Base-by-base conservation (phyloP, 73 alveolate species). In the Diophrys appendiculata region DNA sequence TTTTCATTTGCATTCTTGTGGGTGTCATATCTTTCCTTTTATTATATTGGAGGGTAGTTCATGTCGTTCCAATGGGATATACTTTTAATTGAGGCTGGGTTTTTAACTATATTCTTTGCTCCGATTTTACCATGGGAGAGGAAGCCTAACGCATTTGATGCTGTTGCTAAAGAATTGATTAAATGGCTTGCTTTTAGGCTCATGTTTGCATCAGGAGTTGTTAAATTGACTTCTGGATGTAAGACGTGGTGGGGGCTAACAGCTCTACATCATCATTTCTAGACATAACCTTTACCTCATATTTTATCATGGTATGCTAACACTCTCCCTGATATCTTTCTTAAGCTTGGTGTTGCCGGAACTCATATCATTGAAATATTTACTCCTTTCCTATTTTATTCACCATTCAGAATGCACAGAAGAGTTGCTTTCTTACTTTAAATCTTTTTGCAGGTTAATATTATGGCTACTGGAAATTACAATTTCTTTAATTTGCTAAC, bases 211-310 rank as follows among this genome's bases (percentile, higher is more conserved):
- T 83, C 96, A 83, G 98, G 98, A 33, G 54, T 87, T 24, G 94
- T 91, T 0, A 93, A 93, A 76, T 69, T 93, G n/a, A 55, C 77
- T 65, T 55, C 88, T 18, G 79, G 76, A 34, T 94, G 98, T 69
- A 90, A 91, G 26, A 94, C 98, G 0, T 94, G 98, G 97, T 94
- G 98, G 96, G 84, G 84, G 1, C 69, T 94, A 28, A 88, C 97
- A 31, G 98, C 98, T 0, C 86, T 94, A 23, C 83, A 91, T 52
- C 83, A 88, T 69, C 98, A 94, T 71, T 94, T 88, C 81, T 96
- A 91, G 81, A 80, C 96, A 0, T 83, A 94, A 54, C 93, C 96
- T 0, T 60, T 94, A 0, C 97, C 98, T 22, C 86, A 89, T 55
- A 69, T 77, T 14, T 18, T 88, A 23, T 74, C 96, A 29, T 94